phyloP scores from a whole-genome alignment of 352 stramenopile species.

The Globisporangium viniferum region DNA sequence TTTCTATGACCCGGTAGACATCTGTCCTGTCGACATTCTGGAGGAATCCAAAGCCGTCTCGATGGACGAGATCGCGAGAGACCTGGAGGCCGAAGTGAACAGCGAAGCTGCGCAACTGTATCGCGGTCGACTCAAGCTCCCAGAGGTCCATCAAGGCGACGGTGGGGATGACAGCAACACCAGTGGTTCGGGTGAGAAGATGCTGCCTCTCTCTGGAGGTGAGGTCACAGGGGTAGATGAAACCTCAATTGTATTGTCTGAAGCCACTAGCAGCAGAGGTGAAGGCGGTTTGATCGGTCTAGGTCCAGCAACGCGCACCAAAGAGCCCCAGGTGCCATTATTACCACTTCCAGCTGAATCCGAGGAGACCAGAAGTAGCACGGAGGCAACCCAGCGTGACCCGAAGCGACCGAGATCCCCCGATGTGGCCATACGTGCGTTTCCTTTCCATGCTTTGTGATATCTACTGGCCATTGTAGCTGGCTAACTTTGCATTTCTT shows the following conservation, averaged over 20 bases:
- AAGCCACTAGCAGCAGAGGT: not conserved
- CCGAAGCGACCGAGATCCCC: constrained; percentile 2
- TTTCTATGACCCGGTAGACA: constrained; percentile 27
- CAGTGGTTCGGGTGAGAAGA: not conserved
- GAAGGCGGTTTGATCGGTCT: not conserved
- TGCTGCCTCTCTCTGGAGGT: not conserved
- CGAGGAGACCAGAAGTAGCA: too few relatives aligned
- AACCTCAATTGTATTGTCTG: not conserved
- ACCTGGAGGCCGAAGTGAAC: constrained; percentile 47
- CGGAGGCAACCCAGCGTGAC: not conserved
- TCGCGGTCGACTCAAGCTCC: constrained; percentile 25
- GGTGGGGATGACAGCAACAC: not conserved
- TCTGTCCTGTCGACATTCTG: constrained; percentile 52
- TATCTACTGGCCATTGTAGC: too few relatives aligned
- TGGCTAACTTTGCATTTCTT: not conserved
- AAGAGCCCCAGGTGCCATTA: not conserved
- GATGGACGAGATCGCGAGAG: constrained; percentile 39
- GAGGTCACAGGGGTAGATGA: not conserved
- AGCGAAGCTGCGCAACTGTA: constrained; percentile 39
- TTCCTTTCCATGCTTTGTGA: not conserved
- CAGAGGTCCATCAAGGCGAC: not conserved
- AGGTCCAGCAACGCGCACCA: too few relatives aligned
- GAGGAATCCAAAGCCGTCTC: constrained; percentile 46
- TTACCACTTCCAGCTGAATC: not conserved
- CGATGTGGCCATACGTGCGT: not conserved